These are phyloP conservation scores for Sclerotinia spermophila DNA, from an alignment of 2,329 filamentous ascomycete genomes.

Conservation along the genomic window DNA sequence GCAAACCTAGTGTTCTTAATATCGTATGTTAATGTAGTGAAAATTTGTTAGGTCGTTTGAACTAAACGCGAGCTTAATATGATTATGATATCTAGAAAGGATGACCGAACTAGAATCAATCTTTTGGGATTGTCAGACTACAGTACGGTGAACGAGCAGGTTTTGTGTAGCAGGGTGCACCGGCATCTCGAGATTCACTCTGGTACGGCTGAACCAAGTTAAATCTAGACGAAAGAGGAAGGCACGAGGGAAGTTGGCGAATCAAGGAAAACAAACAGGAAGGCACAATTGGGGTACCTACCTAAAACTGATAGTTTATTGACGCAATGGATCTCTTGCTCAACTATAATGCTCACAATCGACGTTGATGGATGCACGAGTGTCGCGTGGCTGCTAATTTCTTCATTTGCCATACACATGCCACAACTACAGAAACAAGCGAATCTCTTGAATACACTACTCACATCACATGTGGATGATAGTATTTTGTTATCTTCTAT, in stretches of 20 bases:
- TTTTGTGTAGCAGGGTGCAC: neutral
- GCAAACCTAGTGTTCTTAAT: neutral
- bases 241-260: too few relatives aligned
- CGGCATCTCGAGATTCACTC: neutral
- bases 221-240: neutral
- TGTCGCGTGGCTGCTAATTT: neutral
- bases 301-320: neutral
- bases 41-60: neutral
- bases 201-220: neutral
- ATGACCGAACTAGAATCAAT: neutral
- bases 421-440: neutral
- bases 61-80: neutral
- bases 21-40: neutral
- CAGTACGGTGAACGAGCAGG: neutral
- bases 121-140: neutral
- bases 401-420: neutral
- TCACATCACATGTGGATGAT: neutral
- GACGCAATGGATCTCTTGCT: neutral
- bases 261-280: too few relatives aligned
- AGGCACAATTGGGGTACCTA: neutral
- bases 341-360: neutral
- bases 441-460: neutral
- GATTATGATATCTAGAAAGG: neutral
- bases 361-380: neutral
- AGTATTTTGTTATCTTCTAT: neutral